A percentile compares a stretch with the other conserved stretches of the same genome.
Conservation (phyloP, 2,329 filamentous ascomycete genomes). For the Metarhizium brunneum region DNA sequence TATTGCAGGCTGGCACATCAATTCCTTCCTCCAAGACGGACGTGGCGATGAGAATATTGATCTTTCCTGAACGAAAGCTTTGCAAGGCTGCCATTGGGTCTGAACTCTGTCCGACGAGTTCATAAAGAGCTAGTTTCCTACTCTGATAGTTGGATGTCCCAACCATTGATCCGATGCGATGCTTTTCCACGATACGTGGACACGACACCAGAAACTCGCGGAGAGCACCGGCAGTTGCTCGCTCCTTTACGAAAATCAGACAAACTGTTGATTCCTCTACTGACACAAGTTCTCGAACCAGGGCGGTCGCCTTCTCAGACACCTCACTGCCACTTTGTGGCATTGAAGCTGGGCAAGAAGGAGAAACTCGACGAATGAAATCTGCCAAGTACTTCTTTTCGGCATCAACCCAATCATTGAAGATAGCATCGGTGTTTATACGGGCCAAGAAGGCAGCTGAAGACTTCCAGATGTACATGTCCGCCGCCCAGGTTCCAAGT, state of each 20-base stretch:
- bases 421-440: conserved; percentile 10
- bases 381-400: conserved; percentile 48
- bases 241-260: conserved; percentile 59
- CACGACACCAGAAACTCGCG: conserved; percentile 45
- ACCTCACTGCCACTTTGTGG: conserved; percentile 21
- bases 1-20: conserved; percentile 54
- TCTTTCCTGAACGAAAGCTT: conserved; percentile 42
- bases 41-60: conserved; percentile 53
- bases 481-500: conserved; percentile 60
- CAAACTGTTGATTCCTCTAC: conserved; percentile 37
- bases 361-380: conserved; percentile 29
- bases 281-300: conserved; percentile 43
- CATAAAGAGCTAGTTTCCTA: conserved; percentile 31
- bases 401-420: conserved; percentile 33
- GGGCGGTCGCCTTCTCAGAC: conserved; percentile 46
- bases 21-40: conserved; percentile 60
- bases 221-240: conserved; percentile 52
- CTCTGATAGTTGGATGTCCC: conserved; percentile 35
- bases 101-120: conserved; percentile 18
- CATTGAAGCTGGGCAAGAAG: conserved; percentile 4
- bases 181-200: conserved; percentile 34
- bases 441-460: conserved; percentile 25
- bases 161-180: conserved; percentile 44
- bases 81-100: conserved; percentile 25
- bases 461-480: conserved; percentile 51